phyloP scores from a whole-genome alignment of 352 stramenopile species.

The Thraustotheca clavata region DNA sequence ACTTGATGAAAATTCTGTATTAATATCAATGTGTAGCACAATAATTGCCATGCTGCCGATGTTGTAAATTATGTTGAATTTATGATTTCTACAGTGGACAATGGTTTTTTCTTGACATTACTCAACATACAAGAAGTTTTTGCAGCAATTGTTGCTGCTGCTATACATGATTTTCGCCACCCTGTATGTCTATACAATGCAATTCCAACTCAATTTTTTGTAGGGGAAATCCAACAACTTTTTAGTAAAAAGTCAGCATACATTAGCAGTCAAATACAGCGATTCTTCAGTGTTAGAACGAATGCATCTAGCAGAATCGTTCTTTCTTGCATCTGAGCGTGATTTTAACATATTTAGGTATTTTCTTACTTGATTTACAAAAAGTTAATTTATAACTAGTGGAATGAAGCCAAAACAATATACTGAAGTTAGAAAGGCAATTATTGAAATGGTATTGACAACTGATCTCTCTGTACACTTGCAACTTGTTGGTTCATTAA shows the following conservation, averaged over 20 bases:
- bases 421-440: slow-evolving; percentile 66
- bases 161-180: slow-evolving; percentile 79
- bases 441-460: slow-evolving; percentile 80
- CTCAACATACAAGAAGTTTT: slow-evolving; percentile 78
- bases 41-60: slow-evolving; percentile 68
- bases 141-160: slow-evolving; percentile 63
- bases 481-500: slow-evolving; percentile 67
- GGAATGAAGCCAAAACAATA: slow-evolving; percentile 43
- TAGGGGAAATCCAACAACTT: slow-evolving; percentile 81
- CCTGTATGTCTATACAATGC: slow-evolving; percentile 20
- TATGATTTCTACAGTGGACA: slow-evolving; percentile 70
- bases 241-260: slow-evolving; percentile 62
- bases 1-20: too few species aligned
- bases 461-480: slow-evolving; percentile 77
- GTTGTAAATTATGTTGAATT: slow-evolving; percentile 78
- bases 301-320: slow-evolving; percentile 80
- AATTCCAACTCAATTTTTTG: background rate
- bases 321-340: slow-evolving; percentile 57
- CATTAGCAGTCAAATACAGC: slow-evolving; percentile 73
- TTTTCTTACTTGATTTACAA: background rate
- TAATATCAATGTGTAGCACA: slow-evolving; percentile 36
- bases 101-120: slow-evolving; percentile 67
- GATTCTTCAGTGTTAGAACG: slow-evolving; percentile 76
- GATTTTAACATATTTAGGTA: slow-evolving; percentile 63
- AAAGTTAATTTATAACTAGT: slow-evolving; percentile 12